Conservation (phyloP, 768 basidiomycete genomes). For the Aureoboletus auriporus region DNA sequence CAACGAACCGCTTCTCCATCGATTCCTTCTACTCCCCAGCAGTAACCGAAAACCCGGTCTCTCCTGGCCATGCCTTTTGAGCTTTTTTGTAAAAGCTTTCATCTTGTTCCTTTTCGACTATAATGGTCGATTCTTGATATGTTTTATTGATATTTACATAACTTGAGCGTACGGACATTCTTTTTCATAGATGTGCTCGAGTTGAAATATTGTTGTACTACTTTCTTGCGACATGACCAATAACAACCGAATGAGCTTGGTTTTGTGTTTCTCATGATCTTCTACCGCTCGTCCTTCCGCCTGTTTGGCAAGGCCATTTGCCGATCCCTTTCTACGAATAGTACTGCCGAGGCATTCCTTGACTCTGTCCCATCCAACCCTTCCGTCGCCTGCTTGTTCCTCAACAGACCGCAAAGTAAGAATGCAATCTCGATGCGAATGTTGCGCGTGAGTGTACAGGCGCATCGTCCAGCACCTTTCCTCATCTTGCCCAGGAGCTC, state of each 20-base stretch:
- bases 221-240: neutral
- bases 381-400: slow-evolving; percentile 68
- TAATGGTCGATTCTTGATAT: neutral
- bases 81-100: slow-evolving; percentile 2
- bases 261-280: neutral
- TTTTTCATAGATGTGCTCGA: slow-evolving; percentile 6
- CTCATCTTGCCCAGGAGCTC: slow-evolving; percentile 51
- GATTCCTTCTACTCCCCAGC: slow-evolving; percentile 30
- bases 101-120: neutral
- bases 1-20: slow-evolving; percentile 18
- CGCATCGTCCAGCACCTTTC: neutral
- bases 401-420: slow-evolving; percentile 79
- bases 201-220: neutral
- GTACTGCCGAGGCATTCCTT: slow-evolving; percentile 37
- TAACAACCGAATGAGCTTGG: neutral
- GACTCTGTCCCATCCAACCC: slow-evolving; percentile 51
- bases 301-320: slow-evolving; percentile 2
- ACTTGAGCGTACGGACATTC: neutral
- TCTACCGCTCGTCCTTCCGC: neutral
- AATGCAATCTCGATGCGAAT: slow-evolving; percentile 82
- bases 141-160: slow-evolving; percentile 23
- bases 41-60: neutral
- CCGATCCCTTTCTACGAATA: slow-evolving; percentile 20
- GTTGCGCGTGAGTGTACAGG: slow-evolving; percentile 48
- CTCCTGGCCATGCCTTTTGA: slow-evolving; percentile 18